A percentile compares a stretch with the other conserved stretches of the same genome.
phyloP scores from a whole-genome alignment of 202 grass and related monocot species.

The Sporobolus alterniflorus region DNA sequence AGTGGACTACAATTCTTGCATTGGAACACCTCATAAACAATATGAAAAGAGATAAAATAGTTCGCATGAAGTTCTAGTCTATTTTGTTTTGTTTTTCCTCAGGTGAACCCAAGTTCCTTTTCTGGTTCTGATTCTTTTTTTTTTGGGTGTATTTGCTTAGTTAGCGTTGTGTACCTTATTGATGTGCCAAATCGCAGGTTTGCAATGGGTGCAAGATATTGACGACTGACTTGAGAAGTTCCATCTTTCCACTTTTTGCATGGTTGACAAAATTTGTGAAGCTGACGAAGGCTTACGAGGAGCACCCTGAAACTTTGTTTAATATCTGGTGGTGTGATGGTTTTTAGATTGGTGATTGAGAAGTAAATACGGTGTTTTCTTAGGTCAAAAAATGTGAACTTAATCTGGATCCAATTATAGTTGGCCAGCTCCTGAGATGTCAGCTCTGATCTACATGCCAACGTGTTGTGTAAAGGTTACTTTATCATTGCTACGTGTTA shows the following conservation, averaged over 20 bases:
- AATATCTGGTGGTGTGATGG: not conserved
- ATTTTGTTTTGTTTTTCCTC: too few relatives aligned
- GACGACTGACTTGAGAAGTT: conserved; percentile 50
- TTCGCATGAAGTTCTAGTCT: not conserved
- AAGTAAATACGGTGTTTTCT: not conserved
- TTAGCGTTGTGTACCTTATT: not conserved
- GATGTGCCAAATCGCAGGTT: conserved; percentile 26
- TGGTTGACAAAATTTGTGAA: conserved; percentile 9
- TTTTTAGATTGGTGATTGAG: conserved; percentile 8
- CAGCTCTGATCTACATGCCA: not conserved
- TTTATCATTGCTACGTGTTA: not conserved
- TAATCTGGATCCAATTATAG: not conserved
- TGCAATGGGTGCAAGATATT: conserved; percentile 60
- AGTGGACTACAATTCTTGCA: not conserved
- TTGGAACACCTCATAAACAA: not conserved
- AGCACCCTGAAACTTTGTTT: not conserved
- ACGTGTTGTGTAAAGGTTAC: not conserved
- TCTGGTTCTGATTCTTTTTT: not conserved
- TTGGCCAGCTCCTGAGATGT: not conserved
- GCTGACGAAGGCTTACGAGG: conserved; percentile 3
- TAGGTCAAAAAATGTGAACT: not conserved
- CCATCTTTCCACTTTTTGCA: conserved; percentile 1
- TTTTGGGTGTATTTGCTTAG: not conserved
- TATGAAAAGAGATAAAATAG: not conserved
- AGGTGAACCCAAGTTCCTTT: too few relatives aligned